Evolutionary conservation across 2,329 filamentous ascomycete species (phyloP), one percentile per base, ranked within the genome.

Genomic region (Chrysosporium keratinophilum): DNA sequence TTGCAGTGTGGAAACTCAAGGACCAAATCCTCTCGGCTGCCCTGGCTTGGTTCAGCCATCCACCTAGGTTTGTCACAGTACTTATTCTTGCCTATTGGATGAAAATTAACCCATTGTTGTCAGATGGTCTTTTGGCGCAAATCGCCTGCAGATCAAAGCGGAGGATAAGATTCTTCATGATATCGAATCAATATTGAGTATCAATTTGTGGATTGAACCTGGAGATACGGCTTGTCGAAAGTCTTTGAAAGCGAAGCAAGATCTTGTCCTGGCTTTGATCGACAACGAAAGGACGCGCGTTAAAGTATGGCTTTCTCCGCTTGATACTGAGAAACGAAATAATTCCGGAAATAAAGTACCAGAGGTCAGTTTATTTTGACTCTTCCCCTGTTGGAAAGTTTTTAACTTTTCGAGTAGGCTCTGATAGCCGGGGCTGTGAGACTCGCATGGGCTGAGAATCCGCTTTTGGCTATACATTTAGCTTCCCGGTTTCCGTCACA

Each of bases 51-150:
- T 99, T 98, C 69, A 81, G 78, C 39, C 80, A 83, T 60, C 75
- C 87, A 5, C 88, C 90, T 12, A 81, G 83, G 74, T 76, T 69
- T 60, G 68, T 35, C 19, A 23, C 17, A 28, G 23, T 35, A 15
- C 19, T 15, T 19, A 35, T 31, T 12, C 14, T 20, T 10, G 17
- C 20, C 20, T 41, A 1, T 35, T 33, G n/a, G 28, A n/a, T 12
- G 3, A 11, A 14, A 23, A 45, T 3, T 19, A 5, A 35, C 12
- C 19, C 46, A 31, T 17, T 4, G 4, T 37, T 3, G 43, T 7
- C 58, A 77, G 76, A 60, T 98, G 93, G 91, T 95, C 93, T 0
- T 97, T 93, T 69, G 93, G 93, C 54, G 93, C 91, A 62, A 98
- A 96, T 65, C 80, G 87, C 47, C 73, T 98, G 14, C 93, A 98